These are phyloP conservation scores for Pouteria campechiana DNA, from an alignment of 179 eudicot species.

Conservation along the genomic window DNA sequence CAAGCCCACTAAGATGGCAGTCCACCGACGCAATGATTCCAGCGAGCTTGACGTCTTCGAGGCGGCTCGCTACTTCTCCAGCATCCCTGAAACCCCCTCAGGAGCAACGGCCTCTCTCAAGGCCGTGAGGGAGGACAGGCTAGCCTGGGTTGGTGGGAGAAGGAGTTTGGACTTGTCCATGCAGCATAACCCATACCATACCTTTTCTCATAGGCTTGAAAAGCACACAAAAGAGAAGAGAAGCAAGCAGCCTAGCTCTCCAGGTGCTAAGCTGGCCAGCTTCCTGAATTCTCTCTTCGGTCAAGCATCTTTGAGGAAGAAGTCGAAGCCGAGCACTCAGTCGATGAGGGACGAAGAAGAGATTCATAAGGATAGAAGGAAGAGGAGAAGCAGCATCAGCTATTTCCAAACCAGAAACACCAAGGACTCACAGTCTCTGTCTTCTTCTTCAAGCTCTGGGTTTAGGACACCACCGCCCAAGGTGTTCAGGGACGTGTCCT, in stretches of 20 bases:
- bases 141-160: slow-evolving; percentile 27
- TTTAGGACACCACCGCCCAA: slow-evolving; percentile 60
- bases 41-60: slow-evolving; percentile 79
- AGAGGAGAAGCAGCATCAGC: slow-evolving; percentile 67
- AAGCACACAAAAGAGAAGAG: slow-evolving; percentile 31
- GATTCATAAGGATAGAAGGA: slow-evolving; percentile 29
- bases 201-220: slow-evolving; percentile 5
- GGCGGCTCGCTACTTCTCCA: slow-evolving; percentile 63
- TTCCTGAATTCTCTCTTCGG: slow-evolving; percentile 66
- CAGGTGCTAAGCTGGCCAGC: slow-evolving; percentile 74
- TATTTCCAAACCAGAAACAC: slow-evolving; percentile 24
- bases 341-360: slow-evolving; percentile 63
- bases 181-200: slow-evolving; percentile 11
- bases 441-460: slow-evolving; percentile 36
- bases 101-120: slow-evolving; percentile 8
- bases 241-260: slow-evolving; percentile 75
- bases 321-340: slow-evolving; percentile 27
- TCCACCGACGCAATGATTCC: slow-evolving; percentile 39
- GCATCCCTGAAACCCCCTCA: slow-evolving; percentile 17
- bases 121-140: slow-evolving; percentile 16
- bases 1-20: slow-evolving; percentile 20
- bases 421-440: slow-evolving; percentile 23
- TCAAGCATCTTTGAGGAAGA: slow-evolving; percentile 57
- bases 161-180: slow-evolving; percentile 56
- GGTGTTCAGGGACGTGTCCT: slow-evolving; percentile 15